These are phyloP conservation scores for Aureoboletus auriporus DNA, from an alignment of 768 basidiomycete species.

Conservation along the genomic window DNA sequence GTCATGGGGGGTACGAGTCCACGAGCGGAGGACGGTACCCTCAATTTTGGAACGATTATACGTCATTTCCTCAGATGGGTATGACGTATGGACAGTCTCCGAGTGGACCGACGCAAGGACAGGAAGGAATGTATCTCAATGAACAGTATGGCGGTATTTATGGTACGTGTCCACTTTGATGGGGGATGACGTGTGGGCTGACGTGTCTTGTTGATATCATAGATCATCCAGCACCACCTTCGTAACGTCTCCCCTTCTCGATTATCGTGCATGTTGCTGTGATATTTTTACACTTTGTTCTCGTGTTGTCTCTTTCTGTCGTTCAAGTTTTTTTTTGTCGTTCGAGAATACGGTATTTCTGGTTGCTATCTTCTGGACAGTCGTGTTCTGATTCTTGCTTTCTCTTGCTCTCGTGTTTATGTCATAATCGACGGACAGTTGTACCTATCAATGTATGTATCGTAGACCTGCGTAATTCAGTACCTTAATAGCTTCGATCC, in stretches of 20 bases:
- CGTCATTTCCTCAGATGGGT: constrained; percentile 47
- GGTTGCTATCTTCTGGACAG: too few relatives aligned
- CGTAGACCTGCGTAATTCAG: constrained; percentile 1
- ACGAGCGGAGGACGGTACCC: constrained; percentile 36
- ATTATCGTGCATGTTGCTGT: neutral
- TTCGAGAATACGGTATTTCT: too few relatives aligned
- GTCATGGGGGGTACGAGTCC: constrained; percentile 19
- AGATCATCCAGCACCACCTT: constrained; percentile 12
- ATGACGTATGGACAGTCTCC: constrained; percentile 32
- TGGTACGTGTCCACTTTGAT: constrained; percentile 16
- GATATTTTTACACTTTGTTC: too few relatives aligned
- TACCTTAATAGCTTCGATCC: neutral
- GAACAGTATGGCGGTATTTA: constrained; percentile 24
- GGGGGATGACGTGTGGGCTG: neutral
- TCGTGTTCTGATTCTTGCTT: too few relatives aligned
- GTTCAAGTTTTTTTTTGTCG: too few relatives aligned
- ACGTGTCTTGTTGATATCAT: neutral
- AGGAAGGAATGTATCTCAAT: constrained; percentile 21
- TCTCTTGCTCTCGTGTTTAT: neutral
- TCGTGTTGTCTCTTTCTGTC: too few relatives aligned
- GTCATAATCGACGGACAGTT: too few relatives aligned
- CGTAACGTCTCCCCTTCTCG: neutral
- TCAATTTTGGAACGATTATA: constrained; percentile 56
- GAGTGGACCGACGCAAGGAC: constrained; percentile 10
- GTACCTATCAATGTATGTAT: too few relatives aligned